These are phyloP conservation scores for Coccomyxa sp. DNA, from an alignment of 139 green algal species.

Conservation along the genomic window DNA sequence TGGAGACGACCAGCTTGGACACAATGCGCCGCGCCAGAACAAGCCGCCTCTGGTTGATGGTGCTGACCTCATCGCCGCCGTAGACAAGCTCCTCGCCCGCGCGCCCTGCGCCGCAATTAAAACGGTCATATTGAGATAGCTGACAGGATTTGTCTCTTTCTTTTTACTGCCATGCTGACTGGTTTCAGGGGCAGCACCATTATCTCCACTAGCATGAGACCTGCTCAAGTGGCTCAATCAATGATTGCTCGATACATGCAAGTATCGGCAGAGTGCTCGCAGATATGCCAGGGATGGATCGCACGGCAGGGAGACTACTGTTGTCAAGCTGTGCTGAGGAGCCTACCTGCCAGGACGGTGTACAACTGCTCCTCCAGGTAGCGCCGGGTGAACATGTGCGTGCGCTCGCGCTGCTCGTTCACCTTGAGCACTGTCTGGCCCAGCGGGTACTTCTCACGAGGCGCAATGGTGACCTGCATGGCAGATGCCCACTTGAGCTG, in stretches of 20 bases:
- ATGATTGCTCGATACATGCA: too few relatives aligned
- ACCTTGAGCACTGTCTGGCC: slow-evolving; percentile 77
- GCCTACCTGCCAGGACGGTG: slow-evolving; percentile 56
- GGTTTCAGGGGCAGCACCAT: too few relatives aligned
- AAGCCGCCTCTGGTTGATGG: slow-evolving; percentile 56
- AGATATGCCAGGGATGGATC: too few relatives aligned
- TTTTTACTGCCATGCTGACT: too few relatives aligned
- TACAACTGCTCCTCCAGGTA: slow-evolving; percentile 81
- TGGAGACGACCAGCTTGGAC: slow-evolving; percentile 50
- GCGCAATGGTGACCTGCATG: slow-evolving; percentile 64
- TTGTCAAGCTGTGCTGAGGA: too few relatives aligned
- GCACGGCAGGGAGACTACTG: too few relatives aligned
- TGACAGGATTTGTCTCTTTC: too few relatives aligned
- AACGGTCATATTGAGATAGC: too few relatives aligned
- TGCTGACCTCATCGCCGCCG: slow-evolving; percentile 53
- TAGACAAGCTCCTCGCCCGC: slow-evolving; percentile 63
- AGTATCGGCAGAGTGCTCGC: too few relatives aligned
- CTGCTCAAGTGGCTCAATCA: too few relatives aligned
- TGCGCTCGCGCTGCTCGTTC: slow-evolving; percentile 53
- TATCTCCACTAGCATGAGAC: too few relatives aligned
- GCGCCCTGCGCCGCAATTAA: slow-evolving; percentile 25
- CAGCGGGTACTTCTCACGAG: slow-evolving; percentile 63
- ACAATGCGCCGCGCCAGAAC: slow-evolving; percentile 52
- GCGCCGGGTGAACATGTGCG: slow-evolving; percentile 52
- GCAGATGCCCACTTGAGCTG: too few relatives aligned